Evolutionary conservation across 495 filamentous ascomycete species (phyloP).

Genomic region (Penicillium argentinense): DNA sequence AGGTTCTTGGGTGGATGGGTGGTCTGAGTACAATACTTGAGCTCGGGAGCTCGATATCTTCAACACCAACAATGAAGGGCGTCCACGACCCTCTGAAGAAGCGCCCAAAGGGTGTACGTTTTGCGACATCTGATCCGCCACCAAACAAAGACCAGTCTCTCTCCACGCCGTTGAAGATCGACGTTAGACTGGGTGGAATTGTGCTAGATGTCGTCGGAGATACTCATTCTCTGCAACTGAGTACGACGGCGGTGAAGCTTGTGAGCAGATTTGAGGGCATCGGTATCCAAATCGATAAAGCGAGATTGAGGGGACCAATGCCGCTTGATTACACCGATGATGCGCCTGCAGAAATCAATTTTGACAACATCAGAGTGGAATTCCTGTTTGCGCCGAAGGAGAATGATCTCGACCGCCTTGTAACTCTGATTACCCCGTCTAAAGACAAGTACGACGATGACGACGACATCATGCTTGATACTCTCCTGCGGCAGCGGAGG

Average conservation of each 20-base stretch:
- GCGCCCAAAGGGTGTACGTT: constrained; percentile 65
- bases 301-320: constrained; percentile 70
- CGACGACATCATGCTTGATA: constrained; percentile 94
- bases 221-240: constrained; percentile 68
- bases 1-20: constrained; percentile 83
- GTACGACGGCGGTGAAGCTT: constrained; percentile 77
- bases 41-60: constrained; percentile 79
- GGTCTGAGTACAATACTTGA: constrained; percentile 91
- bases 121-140: constrained; percentile 48
- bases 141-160: constrained; percentile 17
- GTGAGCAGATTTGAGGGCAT: constrained; percentile 68
- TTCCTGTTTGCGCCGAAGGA: constrained; percentile 73
- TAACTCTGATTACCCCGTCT: constrained; percentile 87
- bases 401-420: constrained; percentile 74
- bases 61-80: constrained; percentile 58
- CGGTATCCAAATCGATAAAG: constrained; percentile 70
- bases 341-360: constrained; percentile 51
- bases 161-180: constrained; percentile 61
- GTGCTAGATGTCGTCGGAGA: constrained; percentile 71
- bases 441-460: constrained; percentile 88
- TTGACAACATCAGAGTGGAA: constrained; percentile 69
- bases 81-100: constrained; percentile 28
- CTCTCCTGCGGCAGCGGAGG: constrained; percentile 80
- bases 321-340: constrained; percentile 42
- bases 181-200: constrained; percentile 75